A percentile compares a stretch with the other conserved stretches of the same genome.
phyloP scores from a whole-genome alignment of 2,329 filamentous ascomycete species.

The Cladosporium sp. region DNA sequence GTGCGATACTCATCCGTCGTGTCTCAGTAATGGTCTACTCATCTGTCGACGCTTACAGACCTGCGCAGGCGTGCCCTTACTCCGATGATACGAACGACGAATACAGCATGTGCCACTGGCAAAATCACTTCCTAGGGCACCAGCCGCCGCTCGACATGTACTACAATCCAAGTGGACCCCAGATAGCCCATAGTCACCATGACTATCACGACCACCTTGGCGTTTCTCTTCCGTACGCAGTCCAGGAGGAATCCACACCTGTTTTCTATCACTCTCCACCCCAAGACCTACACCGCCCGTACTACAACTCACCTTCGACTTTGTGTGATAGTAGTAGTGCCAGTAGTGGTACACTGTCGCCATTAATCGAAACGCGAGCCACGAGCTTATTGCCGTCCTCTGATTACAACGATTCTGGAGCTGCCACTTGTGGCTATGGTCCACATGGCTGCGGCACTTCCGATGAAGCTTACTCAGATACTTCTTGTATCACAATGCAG shows the following conservation, averaged over 20 bases:
- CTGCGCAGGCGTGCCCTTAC: too few relatives aligned
- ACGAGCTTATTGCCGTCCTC: neutral
- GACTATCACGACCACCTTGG: neutral
- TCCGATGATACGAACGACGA: neutral
- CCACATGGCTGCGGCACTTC: neutral
- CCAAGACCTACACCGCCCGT: neutral
- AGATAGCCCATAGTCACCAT: neutral
- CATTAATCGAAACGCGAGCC: neutral
- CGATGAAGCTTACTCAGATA: neutral
- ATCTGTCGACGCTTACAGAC: too few relatives aligned
- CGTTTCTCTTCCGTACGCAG: neutral
- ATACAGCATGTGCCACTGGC: neutral
- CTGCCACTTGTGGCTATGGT: too few relatives aligned
- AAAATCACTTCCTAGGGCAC: neutral
- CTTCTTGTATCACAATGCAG: neutral
- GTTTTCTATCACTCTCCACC: neutral
- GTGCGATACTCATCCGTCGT: too few relatives aligned
- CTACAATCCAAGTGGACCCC: neutral
- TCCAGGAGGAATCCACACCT: neutral
- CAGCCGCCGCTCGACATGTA: neutral
- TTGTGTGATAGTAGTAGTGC: neutral
- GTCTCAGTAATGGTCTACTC: too few relatives aligned
- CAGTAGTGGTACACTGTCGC: neutral
- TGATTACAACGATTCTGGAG: neutral
- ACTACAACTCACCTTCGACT: constrained; percentile 2